phyloP scores from a whole-genome alignment of 192 early-diverging fungal species.

The Pilaira anomala region DNA sequence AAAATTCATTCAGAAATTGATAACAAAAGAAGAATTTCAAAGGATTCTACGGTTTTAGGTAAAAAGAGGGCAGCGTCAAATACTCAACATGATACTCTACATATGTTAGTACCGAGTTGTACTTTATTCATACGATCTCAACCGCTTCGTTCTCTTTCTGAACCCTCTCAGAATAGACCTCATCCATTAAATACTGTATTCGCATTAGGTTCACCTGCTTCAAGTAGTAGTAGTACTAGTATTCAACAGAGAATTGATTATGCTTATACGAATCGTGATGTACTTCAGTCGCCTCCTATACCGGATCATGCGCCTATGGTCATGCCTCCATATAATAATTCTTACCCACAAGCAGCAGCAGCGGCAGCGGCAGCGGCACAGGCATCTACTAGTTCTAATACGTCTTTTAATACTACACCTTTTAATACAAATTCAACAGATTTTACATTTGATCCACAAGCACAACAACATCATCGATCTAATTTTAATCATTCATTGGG shows the following conservation, averaged over 20 bases:
- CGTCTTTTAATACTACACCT: neutral
- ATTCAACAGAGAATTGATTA: constrained; percentile 9
- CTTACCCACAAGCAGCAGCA: neutral
- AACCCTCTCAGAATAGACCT: constrained; percentile 3
- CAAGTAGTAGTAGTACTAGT: neutral
- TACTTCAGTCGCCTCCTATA: constrained; percentile 10
- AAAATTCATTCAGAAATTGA: constrained; percentile 10
- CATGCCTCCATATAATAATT: neutral
- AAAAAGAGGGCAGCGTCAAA: neutral
- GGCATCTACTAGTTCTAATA: constrained; percentile 3
- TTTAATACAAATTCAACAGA: neutral
- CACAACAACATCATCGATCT: too few species aligned
- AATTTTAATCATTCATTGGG: neutral
- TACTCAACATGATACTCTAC: neutral
- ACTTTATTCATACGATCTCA: constrained; percentile 10
- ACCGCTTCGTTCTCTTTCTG: constrained; percentile 6
- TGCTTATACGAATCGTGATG: constrained; percentile 3
- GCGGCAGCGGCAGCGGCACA: too few species aligned
- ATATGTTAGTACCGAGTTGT: neutral
- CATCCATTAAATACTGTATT: neutral
- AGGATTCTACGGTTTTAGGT: too few species aligned
- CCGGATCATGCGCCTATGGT: neutral
- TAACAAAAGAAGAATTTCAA: neutral
- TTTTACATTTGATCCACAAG: constrained; percentile 6
- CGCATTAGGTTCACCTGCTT: neutral